Evolutionary conservation across 768 basidiomycete species (phyloP), one percentile per base, ranked within the genome.

Genomic region (Phanerochaete sordida): DNA sequence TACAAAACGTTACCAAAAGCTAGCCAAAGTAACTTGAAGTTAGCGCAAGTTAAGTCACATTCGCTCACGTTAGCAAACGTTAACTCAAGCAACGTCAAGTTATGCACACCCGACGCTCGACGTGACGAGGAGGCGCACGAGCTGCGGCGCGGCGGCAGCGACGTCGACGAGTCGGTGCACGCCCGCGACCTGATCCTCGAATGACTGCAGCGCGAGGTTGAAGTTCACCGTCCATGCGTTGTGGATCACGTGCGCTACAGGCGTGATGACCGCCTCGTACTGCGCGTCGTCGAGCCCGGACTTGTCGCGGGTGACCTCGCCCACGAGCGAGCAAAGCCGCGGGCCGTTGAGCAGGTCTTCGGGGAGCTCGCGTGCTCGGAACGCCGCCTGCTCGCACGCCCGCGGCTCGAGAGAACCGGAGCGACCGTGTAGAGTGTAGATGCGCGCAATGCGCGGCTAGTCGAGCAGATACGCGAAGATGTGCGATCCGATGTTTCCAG

Each of bases 191-290:
- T 61, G 52, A 13, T 57, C 31, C 49, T 71, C 69, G 58, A 74
- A 76, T 15, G 72, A 68, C 24, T 54, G 15, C 23, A 77, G 61
- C 16, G 69, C 37, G 6, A 69, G 56, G 53, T 70, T 73, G 67
- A 79, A 79, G 57, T 78, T 71, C 11, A 77, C 72, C 4, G 61
- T 69, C 77, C 77, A 79, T 13, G 77, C 77, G 65, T 54, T 30
- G 51, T 52, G 48, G 21, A 64, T 58, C 33, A 64, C 43, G 31
- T 46, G 49, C 3, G 39, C 56, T 16, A 56, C 44, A 45, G 44
- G 19, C 48, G 15, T 27, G 7, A 28, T 9, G 24, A 68, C 69
- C 63, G 68, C 60, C 12, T 60, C 45, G 26, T 61, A 64, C 3
- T 61, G 24, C 15, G 53, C 47, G 33, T 57, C 23, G 8, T 31